Evolutionary conservation across 352 stramenopile species (phyloP), one percentile per base, ranked within the genome.

Genomic region (Globisporangium emineosum): DNA sequence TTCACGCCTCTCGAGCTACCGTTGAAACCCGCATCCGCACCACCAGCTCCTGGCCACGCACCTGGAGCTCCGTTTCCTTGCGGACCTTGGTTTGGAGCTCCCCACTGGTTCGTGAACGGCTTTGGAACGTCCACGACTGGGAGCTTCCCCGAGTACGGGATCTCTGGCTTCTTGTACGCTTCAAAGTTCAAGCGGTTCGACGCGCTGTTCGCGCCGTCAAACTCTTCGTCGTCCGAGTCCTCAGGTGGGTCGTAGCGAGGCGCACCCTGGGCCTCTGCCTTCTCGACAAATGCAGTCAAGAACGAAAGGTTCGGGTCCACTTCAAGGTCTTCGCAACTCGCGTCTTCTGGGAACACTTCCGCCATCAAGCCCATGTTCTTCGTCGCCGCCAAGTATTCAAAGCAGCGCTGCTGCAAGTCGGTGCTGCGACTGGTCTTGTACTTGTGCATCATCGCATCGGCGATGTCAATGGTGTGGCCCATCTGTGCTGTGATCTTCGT

Each of bases 401-500:
- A 95, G 77, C 97, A 99, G n/a, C 97, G 95, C 77, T 99, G 96
- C 76, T 99, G 97, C 30, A 99, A 77, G 69, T 99, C 97, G 33
- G 95, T 94, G 75, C 98, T 97, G 25, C 89, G 88, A 35, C 91
- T 98, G 50, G 88, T 89, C 60, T 96, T 98, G 81, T 98, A 99
- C 70, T 98, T 97, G 71, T 98, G 86, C 80, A 99, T 95, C 65
- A 99, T 85, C 21, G 91, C 86, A n/a, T 97, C 92, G 0, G 94
- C 86, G 5, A 93, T 75, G 60, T 96, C 81, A 27, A 93, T 82
- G 30, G 91, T 87, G 80, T 98, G 72, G 70, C 83, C 89, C 71
- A 97, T 90, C 70, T 99, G 97, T 29, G 97, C 96, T 32, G 97
- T 96, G 60, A 99, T 97, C 80, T 99, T 99, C 75, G 98, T 98